These are phyloP conservation scores for Yamadazyma pseudoaaseri DNA, from an alignment of 1,139 yeast species.

Conservation along the genomic window DNA sequence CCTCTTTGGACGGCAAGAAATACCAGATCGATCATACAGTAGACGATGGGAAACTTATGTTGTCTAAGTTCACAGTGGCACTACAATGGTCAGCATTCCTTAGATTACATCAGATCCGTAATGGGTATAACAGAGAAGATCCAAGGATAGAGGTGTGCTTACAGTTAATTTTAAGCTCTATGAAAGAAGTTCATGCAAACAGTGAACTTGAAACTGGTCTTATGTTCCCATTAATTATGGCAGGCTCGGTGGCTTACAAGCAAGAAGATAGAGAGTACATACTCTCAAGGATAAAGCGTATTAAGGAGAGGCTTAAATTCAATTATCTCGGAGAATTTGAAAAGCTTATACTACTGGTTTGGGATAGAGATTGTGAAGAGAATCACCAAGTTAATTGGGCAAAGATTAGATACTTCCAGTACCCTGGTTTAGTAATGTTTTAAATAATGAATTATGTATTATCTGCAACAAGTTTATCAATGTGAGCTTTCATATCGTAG, in stretches of 20 bases:
- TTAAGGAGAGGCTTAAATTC: slow-evolving; percentile 17
- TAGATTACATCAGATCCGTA: slow-evolving; percentile 19
- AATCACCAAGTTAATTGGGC: slow-evolving; percentile 22
- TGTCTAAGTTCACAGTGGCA: slow-evolving; percentile 18
- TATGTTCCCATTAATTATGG: slow-evolving; percentile 23
- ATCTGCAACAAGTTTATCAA: slow-evolving; percentile 12
- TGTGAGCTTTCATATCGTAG: slow-evolving; percentile 23
- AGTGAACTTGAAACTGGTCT: slow-evolving; percentile 19
- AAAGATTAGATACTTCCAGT: slow-evolving; percentile 17
- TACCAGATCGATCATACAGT: slow-evolving; percentile 10
- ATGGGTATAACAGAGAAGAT: slow-evolving; percentile 20
- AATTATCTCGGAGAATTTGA: slow-evolving; percentile 20
- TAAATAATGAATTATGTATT: slow-evolving; percentile 6
- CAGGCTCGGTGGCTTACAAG: slow-evolving; percentile 20
- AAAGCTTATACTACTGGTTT: slow-evolving; percentile 14
- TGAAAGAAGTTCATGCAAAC: slow-evolving; percentile 14
- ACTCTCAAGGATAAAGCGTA: slow-evolving; percentile 13
- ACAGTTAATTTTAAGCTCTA: slow-evolving; percentile 15
- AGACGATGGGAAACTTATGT: slow-evolving; percentile 10
- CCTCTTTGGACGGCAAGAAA: slow-evolving; percentile 12
- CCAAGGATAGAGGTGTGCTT: slow-evolving; percentile 18
- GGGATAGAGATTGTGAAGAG: slow-evolving; percentile 18
- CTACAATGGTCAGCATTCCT: slow-evolving; percentile 23
- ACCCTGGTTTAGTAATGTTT: slow-evolving; percentile 23
- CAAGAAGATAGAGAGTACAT: slow-evolving; percentile 17